A percentile compares a stretch with the other conserved stretches of the same genome.
These are phyloP conservation scores for Saccharomyces mikatae DNA, from an alignment of 805 yeast species.

Conservation along the genomic window DNA sequence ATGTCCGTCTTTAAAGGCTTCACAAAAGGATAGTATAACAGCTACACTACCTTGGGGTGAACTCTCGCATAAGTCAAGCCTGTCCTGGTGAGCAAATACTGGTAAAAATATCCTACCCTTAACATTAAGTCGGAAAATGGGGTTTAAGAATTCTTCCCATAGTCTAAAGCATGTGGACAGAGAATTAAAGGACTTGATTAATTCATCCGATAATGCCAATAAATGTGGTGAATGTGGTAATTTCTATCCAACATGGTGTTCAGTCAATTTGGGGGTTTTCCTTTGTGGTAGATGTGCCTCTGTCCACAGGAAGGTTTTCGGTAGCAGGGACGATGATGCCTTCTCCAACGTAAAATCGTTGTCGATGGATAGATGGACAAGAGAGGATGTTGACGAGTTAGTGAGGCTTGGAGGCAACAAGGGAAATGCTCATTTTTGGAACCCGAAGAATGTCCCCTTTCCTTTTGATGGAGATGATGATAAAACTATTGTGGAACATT, in stretches of 20 bases:
- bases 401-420: slow-evolving; percentile 49
- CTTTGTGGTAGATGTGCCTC: slow-evolving; percentile 83
- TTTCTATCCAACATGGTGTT: slow-evolving; percentile 47
- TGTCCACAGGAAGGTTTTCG: slow-evolving; percentile 55
- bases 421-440: slow-evolving; percentile 55
- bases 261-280: slow-evolving; percentile 49
- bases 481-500: slow-evolving; percentile 44
- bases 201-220: slow-evolving; percentile 50
- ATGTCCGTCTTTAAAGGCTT: background rate
- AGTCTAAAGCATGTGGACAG: slow-evolving; percentile 29
- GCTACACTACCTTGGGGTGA: background rate
- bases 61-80: background rate
- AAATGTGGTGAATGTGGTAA: slow-evolving; percentile 75
- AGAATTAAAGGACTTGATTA: slow-evolving; percentile 52
- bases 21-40: background rate
- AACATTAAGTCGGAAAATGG: slow-evolving; percentile 2
- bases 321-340: slow-evolving; percentile 35
- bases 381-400: slow-evolving; percentile 42
- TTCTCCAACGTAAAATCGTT: slow-evolving; percentile 63
- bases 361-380: slow-evolving; percentile 63
- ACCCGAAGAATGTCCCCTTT: slow-evolving; percentile 56
- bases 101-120: background rate
- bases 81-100: background rate
- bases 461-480: slow-evolving; percentile 73
- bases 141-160: slow-evolving; percentile 5